A percentile compares a stretch with the other conserved stretches of the same genome.
Evolutionary conservation across 1,284 basidiomycete species (phyloP).

Genomic region (Pseudozyma sp.): DNA sequence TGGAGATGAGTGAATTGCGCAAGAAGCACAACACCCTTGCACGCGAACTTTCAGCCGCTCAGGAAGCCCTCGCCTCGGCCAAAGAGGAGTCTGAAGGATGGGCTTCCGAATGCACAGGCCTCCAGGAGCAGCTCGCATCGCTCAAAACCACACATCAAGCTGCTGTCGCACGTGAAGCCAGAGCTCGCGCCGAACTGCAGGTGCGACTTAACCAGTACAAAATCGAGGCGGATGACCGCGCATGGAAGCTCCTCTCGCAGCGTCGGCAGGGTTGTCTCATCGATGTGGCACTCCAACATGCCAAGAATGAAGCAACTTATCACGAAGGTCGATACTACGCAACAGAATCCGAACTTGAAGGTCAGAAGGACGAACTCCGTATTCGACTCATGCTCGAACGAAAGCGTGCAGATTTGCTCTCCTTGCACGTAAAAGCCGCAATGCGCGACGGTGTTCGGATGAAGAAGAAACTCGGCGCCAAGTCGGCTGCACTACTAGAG

Average conservation of each 20-base stretch:
- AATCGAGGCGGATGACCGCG: conserved; percentile 43
- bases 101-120: conserved; percentile 44
- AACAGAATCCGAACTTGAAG: conserved; percentile 28
- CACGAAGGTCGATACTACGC: conserved; percentile 33
- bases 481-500: conserved; percentile 21
- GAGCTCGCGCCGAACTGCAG: conserved; percentile 28
- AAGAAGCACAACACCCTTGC: conserved; percentile 26
- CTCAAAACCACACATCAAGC: conserved; percentile 19
- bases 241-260: conserved; percentile 37
- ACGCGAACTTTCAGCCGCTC: conserved; percentile 20
- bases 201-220: conserved; percentile 41
- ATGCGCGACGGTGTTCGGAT: conserved; percentile 21
- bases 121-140: conserved; percentile 35
- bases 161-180: conserved; percentile 24
- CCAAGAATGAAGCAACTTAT: conserved; percentile 44
- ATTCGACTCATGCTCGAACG: conserved; percentile 47
- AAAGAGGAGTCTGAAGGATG: conserved; percentile 51
- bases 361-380: conserved; percentile 36
- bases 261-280: conserved; percentile 24
- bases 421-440: conserved; percentile 24
- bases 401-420: conserved; percentile 44
- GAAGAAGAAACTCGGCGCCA: conserved; percentile 29
- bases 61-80: conserved; percentile 39
- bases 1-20: conserved; percentile 45
- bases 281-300: conserved; percentile 35